Evolutionary conservation across 2,329 filamentous ascomycete genomes (phyloP).

Genomic region (Penicillium corylophilum): DNA sequence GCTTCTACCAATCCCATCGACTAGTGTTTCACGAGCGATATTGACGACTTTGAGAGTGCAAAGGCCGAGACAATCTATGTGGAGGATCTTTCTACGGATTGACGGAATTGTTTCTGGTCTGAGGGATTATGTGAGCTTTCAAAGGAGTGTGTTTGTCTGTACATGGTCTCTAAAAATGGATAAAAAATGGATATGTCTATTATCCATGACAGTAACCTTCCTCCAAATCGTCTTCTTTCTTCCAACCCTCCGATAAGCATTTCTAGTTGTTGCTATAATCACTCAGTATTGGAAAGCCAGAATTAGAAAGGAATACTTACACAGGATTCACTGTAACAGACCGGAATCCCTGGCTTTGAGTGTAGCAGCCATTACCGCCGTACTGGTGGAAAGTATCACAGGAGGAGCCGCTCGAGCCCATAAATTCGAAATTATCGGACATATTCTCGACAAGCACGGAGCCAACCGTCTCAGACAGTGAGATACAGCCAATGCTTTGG

Average conservation of each 20-base stretch:
- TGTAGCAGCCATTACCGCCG: constrained; percentile 8
- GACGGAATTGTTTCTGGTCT: neutral
- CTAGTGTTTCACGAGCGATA: constrained; percentile 7
- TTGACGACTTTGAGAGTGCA: constrained; percentile 7
- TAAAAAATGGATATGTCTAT: too few species aligned
- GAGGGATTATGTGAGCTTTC: neutral
- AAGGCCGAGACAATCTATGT: neutral
- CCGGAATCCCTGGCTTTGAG: constrained; percentile 1
- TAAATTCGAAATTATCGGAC: constrained; percentile 3
- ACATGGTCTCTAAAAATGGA: too few species aligned
- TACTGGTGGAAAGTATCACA: neutral
- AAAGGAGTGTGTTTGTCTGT: neutral
- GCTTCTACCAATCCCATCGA: constrained; percentile 11
- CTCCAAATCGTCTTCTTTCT: neutral
- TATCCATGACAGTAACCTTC: neutral
- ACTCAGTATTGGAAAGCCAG: neutral
- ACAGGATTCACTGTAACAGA: constrained; percentile 8
- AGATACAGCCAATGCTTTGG: constrained; percentile 2
- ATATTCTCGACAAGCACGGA: constrained; percentile 4
- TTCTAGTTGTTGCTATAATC: neutral
- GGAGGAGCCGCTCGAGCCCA: constrained; percentile 2
- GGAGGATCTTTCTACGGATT: neutral
- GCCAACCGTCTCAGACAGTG: neutral
- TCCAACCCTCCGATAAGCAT: neutral
- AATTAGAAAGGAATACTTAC: neutral